Base-by-base conservation (phyloP, 441 rosid species). In the Pelargonium citronellum region DNA sequence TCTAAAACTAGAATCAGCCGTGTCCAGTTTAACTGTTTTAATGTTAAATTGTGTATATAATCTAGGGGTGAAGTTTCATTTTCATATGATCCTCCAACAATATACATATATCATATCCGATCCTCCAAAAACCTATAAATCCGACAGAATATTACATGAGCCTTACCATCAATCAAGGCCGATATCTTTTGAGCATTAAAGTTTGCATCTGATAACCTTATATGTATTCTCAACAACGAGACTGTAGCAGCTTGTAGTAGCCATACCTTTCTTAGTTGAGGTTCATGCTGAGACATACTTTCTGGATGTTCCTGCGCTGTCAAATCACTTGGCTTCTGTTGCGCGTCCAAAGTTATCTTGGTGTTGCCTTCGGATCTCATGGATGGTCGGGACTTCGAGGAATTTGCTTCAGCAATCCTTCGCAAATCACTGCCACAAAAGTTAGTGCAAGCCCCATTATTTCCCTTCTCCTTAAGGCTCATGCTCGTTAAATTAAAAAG, bases 401-500 rank as follows among this genome's bases (percentile, higher is more conserved):
- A 69, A 66, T 77, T 75, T 47, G 75, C 61, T 70, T 83, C 86
- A 13, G 72, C 74, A 63, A 73, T 74, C 81, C 74, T 83, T 58
- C 20, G 71, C 24, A 72, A 78, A 71, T 79, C 83, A 63, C 81
- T 84, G 80, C 77, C 70, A 58, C 16, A 70, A 58, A 67, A 53
- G 60, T 41, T 17, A 66, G 65, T 19, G 47, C 17, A 43, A 22
- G 49, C 4, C 16, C 65, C 64, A 53, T 64, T 53, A 49, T 55
- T 39, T 64, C 4, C n/a, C 49, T 47, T 66, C 6, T 67, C 11
- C 22, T 22, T 46, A 24, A 69, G 11, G 41, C 43, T n/a, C 49
- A 1, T 68, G 66, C 17, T 77, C 51, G 43, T 53, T 30, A 27
- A 24, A 67, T 27, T 11, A 13, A 8, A 65, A 7, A 60, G 46